Conservation (phyloP, 768 basidiomycete species). For the Pisolithus microcarpus region DNA sequence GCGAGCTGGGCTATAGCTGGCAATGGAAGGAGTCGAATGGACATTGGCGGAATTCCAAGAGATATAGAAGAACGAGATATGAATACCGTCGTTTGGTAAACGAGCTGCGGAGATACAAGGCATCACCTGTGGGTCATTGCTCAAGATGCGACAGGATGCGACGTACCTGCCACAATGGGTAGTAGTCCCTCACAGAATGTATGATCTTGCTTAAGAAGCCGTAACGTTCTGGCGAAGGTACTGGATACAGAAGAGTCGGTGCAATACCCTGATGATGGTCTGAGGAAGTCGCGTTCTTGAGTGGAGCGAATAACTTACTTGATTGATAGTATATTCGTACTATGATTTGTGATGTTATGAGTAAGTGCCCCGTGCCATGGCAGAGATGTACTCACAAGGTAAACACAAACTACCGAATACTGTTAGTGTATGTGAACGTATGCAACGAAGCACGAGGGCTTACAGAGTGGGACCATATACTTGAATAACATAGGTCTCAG, state of each 20-base stretch:
- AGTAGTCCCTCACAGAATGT: conserved; percentile 82
- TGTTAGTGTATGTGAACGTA: conserved; percentile 10
- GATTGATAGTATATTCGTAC: conserved; percentile 92
- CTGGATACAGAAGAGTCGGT: conserved; percentile 83
- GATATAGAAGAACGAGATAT: conserved; percentile 88
- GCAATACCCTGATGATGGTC: conserved; percentile 58
- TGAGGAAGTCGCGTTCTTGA: not conserved
- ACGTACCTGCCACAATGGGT: conserved; percentile 87
- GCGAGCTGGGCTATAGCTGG: conserved; percentile 67
- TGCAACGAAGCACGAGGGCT: conserved; percentile 26
- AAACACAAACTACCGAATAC: conserved; percentile 44
- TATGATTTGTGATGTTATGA: conserved; percentile 34
- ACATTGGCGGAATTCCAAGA: conserved; percentile 74
- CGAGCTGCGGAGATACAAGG: conserved; percentile 40
- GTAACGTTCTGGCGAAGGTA: conserved; percentile 56
- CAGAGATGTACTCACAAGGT: conserved; percentile 39
- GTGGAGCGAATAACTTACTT: conserved; percentile 35
- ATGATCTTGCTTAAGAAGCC: conserved; percentile 71
- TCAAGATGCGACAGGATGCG: conserved; percentile 11
- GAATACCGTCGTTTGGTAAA: conserved; percentile 89
- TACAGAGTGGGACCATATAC: conserved; percentile 93
- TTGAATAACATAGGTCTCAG: conserved; percentile 70
- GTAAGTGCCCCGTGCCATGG: not conserved
- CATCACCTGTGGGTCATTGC: not conserved
- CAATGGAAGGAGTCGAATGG: conserved; percentile 55